Conservation (phyloP, 1,284 basidiomycete genomes). For the Cerioporus squamosus region DNA sequence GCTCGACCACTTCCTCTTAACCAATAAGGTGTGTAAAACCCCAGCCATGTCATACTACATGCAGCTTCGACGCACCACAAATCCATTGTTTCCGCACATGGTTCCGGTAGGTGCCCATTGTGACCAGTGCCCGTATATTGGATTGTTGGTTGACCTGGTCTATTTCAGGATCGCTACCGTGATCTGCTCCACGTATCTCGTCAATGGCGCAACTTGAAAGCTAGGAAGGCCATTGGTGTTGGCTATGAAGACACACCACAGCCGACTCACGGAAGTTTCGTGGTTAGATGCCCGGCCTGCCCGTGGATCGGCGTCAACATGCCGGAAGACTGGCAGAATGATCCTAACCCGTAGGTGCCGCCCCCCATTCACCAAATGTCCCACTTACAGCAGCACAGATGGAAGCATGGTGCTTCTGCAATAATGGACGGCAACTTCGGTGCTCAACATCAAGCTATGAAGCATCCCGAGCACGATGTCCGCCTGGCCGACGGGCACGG, state of each 20-base stretch:
- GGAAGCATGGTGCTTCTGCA: background rate
- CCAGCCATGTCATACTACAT: background rate
- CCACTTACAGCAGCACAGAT: background rate
- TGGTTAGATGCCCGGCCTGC: background rate
- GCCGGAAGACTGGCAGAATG: background rate
- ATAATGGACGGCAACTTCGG: background rate
- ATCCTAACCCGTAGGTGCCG: background rate
- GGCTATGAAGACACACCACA: background rate
- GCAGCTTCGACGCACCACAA: background rate
- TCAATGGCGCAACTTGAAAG: background rate
- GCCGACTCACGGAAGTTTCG: background rate
- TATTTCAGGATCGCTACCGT: background rate
- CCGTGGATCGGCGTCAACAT: background rate
- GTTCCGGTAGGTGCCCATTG: background rate
- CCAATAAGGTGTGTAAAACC: constrained; percentile 1
- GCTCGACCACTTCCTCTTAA: background rate
- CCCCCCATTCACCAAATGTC: background rate
- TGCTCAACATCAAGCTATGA: background rate
- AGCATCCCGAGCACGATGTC: background rate
- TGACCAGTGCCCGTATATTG: background rate
- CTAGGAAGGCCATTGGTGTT: background rate
- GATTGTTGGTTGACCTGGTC: background rate
- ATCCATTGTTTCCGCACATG: background rate
- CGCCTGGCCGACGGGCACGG: background rate
- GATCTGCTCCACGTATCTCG: background rate